Base-by-base conservation (phyloP, 257 asterid species). In the Forsythia suspensa region DNA sequence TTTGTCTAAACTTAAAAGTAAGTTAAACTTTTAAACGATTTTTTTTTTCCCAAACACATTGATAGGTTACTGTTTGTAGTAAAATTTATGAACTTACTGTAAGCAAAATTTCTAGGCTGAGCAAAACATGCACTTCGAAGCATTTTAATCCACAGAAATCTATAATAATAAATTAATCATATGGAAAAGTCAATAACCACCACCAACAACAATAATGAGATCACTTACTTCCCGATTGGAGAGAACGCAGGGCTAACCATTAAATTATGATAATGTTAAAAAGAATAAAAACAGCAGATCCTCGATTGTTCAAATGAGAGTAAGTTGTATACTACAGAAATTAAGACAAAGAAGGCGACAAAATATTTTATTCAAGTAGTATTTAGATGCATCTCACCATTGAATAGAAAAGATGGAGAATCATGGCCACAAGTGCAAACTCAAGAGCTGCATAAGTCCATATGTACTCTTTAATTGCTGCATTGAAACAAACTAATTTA, bases 361-460 rank as follows among this genome's bases (percentile, higher is more conserved):
- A 65, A 69, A 46, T 8, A 21, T 48, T 51, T 51, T 0, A 8
- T 29, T 40, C 1, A 29, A 55, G 42, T 8, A 46, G 70, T 70
- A 21, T 59, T 34, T 16, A 16, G 8, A 71, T 71, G 80, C 13
- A 79, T 52, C 93, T 90, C 73, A 95, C 99, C 85, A 85, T 51
- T 9, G 96, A 72, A 82, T 93, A 91, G 79, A 90, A 87, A 57
- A 88, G 39, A 81, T 91, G 89, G 79, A 95, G 90, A 40, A 81
- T 72, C 82, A 88, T 68, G 76, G 96, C 94, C 69, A 90, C 86
- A 41, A 95, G 90, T 0, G 87, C 94, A 79, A 95, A 95, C 79
- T 95, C 97, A 37, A 95, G 86, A 80, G 97, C 96, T 18, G 97
- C 93, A 57, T 85, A 95, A 11, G 96, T 91, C 97, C 97, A 93